These are phyloP conservation scores for Solanum phureja DNA, from an alignment of 257 asterid genomes.

Conservation along the genomic window DNA sequence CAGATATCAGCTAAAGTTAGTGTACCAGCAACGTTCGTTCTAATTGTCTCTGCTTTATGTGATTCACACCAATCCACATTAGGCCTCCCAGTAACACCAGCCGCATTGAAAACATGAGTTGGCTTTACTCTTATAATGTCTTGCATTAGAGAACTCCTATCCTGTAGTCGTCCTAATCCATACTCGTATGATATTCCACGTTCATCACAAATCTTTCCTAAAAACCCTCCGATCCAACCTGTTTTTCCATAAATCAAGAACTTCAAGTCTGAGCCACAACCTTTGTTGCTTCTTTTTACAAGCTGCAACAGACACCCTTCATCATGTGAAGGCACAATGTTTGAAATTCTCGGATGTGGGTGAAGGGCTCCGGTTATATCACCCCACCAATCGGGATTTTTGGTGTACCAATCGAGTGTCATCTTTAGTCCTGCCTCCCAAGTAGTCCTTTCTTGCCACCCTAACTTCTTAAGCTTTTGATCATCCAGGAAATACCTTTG, in stretches of 20 bases:
- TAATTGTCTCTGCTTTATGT: constrained; percentile 3
- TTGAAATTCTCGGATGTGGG: constrained; percentile 3
- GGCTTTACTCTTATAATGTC: constrained; percentile 3
- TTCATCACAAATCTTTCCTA: constrained; percentile 6
- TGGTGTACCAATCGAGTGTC: constrained; percentile 6
- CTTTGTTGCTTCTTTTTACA: neutral
- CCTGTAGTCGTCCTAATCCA: constrained; percentile 4
- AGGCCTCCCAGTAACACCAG: constrained; percentile 14
- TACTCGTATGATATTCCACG: constrained; percentile 3
- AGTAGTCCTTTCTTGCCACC: neutral
- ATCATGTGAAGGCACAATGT: neutral
- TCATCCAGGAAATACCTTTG: constrained; percentile 8
- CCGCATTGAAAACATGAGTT: constrained; percentile 5
- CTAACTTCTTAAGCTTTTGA: constrained; percentile 4
- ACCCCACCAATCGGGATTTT: constrained; percentile 7
- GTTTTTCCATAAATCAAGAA: constrained; percentile 8
- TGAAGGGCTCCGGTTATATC: constrained; percentile 7
- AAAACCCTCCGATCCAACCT: constrained; percentile 6
- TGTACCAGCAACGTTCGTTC: constrained; percentile 1
- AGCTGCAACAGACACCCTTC: neutral
- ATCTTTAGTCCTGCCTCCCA: constrained; percentile 7
- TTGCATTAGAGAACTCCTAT: neutral
- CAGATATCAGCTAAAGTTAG: constrained; percentile 9
- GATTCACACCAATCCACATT: constrained; percentile 15
- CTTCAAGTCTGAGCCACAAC: neutral